These are phyloP conservation scores for Waitea zeae DNA, from an alignment of 1,284 basidiomycete genomes.

Conservation along the genomic window DNA sequence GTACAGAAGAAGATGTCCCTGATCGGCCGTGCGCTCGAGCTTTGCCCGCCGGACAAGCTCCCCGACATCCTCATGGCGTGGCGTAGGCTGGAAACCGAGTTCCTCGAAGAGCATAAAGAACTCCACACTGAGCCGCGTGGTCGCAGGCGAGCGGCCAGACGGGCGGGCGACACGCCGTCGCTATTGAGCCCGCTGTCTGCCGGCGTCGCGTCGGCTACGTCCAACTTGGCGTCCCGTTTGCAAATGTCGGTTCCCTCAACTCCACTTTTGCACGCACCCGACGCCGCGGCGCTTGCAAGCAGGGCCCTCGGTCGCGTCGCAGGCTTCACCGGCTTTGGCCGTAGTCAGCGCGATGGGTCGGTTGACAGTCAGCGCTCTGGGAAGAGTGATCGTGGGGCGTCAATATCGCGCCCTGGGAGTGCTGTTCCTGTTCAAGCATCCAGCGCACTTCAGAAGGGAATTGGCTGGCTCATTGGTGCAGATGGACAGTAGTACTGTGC, in stretches of 20 bases:
- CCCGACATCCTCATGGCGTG: constrained; percentile 59
- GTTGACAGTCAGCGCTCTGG: constrained; percentile 22
- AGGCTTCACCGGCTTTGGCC: constrained; percentile 40
- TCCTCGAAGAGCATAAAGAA: constrained; percentile 26
- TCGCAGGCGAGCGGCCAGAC: constrained; percentile 12
- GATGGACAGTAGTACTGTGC: no score
- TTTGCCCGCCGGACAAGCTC: constrained; percentile 73
- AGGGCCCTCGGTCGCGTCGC: constrained; percentile 60
- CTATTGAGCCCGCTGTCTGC: constrained; percentile 4
- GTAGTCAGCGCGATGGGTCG: constrained; percentile 21
- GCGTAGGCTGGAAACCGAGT: constrained; percentile 49
- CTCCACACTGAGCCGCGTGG: constrained; percentile 9
- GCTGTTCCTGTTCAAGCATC: constrained; percentile 59
- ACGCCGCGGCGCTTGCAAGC: constrained; percentile 56
- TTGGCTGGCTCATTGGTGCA: constrained; percentile 83
- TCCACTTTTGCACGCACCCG: constrained; percentile 46
- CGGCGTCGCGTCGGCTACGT: constrained; percentile 13
- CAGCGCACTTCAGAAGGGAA: constrained; percentile 59
- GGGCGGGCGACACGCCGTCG: constrained; percentile 13
- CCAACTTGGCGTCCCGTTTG: constrained; percentile 35
- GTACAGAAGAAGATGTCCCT: constrained; percentile 48
- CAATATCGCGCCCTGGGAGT: constrained; percentile 20
- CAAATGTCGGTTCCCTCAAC: constrained; percentile 31
- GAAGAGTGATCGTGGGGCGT: constrained; percentile 21
- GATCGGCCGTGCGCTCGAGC: constrained; percentile 68